Evolutionary conservation across 108 stramenopile species (phyloP), one percentile per base, ranked within the genome.

Genomic region (Pseudonitzschia multiseries): DNA sequence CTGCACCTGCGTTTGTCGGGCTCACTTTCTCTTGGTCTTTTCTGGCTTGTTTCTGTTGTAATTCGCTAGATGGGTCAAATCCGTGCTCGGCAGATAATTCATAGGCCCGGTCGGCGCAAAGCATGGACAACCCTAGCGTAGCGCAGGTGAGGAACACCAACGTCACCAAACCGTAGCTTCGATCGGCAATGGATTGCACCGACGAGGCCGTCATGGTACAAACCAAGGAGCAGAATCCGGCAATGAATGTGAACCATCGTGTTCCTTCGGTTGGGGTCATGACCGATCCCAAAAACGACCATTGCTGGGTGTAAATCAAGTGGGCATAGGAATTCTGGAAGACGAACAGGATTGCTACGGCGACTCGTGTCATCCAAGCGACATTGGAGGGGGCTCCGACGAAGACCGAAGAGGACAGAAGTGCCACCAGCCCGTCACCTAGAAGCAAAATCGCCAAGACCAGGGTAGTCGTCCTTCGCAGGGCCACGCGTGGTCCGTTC

Each of bases 261-360:
- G 83, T 70, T 21, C 89, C 94, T 78, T 95, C 91, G 15, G 82
- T 76, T 0, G 89, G 80, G 15, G 90, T 88, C 65, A 90, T 77
- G 33, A 94, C 87, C 13, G 80, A 80, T 31, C 87, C 84, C 20
- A 94, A 70, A 67, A 92, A 94, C 15, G 85, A 84, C 93, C 93
- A 94, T 70, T 94, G 91, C 32, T 94, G 93, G 28, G 85, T 81
- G 65, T 94, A 89, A 5, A 94, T 56, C 44, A 94, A 62, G 57
- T 90, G 89, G 13, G 86, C 90, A 70, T 92, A 92, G n/a, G 87
- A 87, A 75, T 89, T 95, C 69, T 92, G 91, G 81, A 88, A 88
- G n/a, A 95, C 79, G 78, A 92, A 95, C 10, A 76, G 65, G 14
- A 78, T 22, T 12, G 48, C 75, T 1, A 87, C 79, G 42, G 74